Conservation (phyloP, 2,329 filamentous ascomycete species). For the Fusarium keratoplasticum region DNA sequence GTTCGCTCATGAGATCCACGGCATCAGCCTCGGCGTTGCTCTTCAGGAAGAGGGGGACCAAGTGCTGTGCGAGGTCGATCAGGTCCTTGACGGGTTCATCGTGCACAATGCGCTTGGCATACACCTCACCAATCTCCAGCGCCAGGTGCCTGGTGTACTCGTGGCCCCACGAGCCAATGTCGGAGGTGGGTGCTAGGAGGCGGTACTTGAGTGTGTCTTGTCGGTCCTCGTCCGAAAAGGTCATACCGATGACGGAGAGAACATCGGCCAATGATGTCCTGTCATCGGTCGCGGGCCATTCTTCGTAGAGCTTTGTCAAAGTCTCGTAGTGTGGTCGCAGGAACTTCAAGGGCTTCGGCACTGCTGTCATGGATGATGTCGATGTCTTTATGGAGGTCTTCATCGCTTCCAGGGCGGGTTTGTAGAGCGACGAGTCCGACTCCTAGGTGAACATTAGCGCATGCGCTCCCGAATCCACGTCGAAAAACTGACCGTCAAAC, state of each 20-base stretch:
- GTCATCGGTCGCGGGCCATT: conserved; percentile 86
- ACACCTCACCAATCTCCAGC: conserved; percentile 95
- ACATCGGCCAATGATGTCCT: conserved; percentile 95
- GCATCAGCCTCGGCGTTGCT: conserved; percentile 99
- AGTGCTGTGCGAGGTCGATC: conserved; percentile 81
- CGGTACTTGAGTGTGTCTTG: conserved; percentile 97
- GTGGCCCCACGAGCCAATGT: conserved; percentile 97
- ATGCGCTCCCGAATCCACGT: not conserved
- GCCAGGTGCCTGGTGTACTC: conserved; percentile 97
- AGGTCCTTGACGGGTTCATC: conserved; percentile 88
- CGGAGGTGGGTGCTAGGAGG: conserved; percentile 87
- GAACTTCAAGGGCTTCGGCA: conserved; percentile 98
- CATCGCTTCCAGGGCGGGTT: conserved; percentile 92
- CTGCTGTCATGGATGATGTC: conserved; percentile 98
- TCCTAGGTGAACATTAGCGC: conserved; percentile 67
- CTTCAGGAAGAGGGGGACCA: conserved; percentile 95
- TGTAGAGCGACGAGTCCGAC: conserved; percentile 87
- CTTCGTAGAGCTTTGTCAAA: conserved; percentile 87
- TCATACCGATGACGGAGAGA: conserved; percentile 98
- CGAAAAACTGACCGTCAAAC: conserved; percentile 76
- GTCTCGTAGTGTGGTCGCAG: conserved; percentile 95
- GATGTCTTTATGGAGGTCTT: conserved; percentile 99
- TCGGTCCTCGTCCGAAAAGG: conserved; percentile 95
- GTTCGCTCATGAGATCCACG: conserved; percentile 94
- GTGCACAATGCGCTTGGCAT: conserved; percentile 85